Percentiles rank a stretch among this genome's conserved stretches.
Evolutionary conservation across 2,329 filamentous ascomycete species (phyloP).

Genomic region (Scortechinia acanthostroma): DNA sequence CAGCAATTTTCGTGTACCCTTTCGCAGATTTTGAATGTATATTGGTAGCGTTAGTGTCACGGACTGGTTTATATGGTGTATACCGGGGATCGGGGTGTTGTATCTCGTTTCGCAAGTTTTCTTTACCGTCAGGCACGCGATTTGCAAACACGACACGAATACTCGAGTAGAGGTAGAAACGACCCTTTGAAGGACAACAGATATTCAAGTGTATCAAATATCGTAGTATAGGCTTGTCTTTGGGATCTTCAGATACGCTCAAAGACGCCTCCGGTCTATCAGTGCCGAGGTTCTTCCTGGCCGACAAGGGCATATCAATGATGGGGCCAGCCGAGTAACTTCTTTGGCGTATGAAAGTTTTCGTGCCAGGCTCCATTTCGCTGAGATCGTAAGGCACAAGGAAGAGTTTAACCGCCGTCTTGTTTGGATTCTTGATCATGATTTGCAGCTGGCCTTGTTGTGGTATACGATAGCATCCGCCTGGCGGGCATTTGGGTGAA

Average conservation of each 20-base stretch:
- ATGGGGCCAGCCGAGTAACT: constrained; percentile 84
- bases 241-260: constrained; percentile 26
- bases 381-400: constrained; percentile 85
- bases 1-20: constrained; percentile 9
- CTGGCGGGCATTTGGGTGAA: constrained; percentile 64
- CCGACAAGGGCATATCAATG: constrained; percentile 55
- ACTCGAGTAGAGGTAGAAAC: constrained; percentile 84
- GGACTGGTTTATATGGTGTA: constrained; percentile 70
- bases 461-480: constrained; percentile 88
- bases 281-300: constrained; percentile 12
- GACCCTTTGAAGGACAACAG: constrained; percentile 75
- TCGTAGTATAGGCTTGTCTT: constrained; percentile 67
- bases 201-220: constrained; percentile 92
- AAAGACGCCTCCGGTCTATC: constrained; percentile 32
- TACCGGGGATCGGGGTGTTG: constrained; percentile 83
- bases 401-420: constrained; percentile 94
- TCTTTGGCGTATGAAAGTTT: constrained; percentile 91
- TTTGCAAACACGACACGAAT: constrained; percentile 95
- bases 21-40: neutral
- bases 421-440: constrained; percentile 96
- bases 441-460: constrained; percentile 92
- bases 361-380: constrained; percentile 88
- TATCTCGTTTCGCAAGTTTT: constrained; percentile 82
- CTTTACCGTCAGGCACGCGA: constrained; percentile 88
- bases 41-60: constrained; percentile 28